phyloP scores from a whole-genome alignment of 169 alveolate species.

The Haemoproteus tartakovskyi region DNA sequence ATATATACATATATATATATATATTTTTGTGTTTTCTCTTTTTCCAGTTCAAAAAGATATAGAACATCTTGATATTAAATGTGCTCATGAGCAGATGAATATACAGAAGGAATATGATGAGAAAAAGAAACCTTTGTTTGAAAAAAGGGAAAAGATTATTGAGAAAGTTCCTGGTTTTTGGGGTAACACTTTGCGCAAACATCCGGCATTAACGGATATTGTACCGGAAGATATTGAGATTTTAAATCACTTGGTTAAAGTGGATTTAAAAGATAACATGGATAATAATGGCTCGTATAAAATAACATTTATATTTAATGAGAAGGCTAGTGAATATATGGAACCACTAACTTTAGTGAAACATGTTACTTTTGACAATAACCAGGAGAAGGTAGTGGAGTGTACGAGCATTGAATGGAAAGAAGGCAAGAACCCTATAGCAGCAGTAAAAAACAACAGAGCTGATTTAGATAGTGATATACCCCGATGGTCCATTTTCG shows the following conservation, averaged over 20 bases:
- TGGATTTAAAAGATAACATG: constrained; percentile 85
- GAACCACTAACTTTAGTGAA: constrained; percentile 83
- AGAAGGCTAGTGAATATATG: constrained; percentile 83
- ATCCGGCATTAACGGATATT: constrained; percentile 84
- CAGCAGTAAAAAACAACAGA: constrained; percentile 37
- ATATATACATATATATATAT: not conserved
- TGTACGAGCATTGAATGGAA: constrained; percentile 87
- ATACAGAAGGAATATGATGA: constrained; percentile 86
- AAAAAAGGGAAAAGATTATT: constrained; percentile 80
- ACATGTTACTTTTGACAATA: constrained; percentile 81
- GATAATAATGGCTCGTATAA: constrained; percentile 88
- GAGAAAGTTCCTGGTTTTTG: constrained; percentile 88
- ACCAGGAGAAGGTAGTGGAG: constrained; percentile 83
- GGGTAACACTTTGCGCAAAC: constrained; percentile 83
- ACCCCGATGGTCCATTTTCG: constrained; percentile 79
- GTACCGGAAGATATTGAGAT: constrained; percentile 84
- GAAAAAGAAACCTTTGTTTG: constrained; percentile 85
- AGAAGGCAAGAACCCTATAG: constrained; percentile 71
- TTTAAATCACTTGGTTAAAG: constrained; percentile 75
- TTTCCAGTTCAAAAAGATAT: constrained; percentile 77
- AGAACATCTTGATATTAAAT: constrained; percentile 82
- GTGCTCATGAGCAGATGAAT: constrained; percentile 87
- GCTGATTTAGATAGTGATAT: constrained; percentile 37
- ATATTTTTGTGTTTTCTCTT: not conserved
- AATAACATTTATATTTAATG: constrained; percentile 81